Conservation (phyloP, 108 stramenopile genomes). For the Bacterosira constricta region DNA sequence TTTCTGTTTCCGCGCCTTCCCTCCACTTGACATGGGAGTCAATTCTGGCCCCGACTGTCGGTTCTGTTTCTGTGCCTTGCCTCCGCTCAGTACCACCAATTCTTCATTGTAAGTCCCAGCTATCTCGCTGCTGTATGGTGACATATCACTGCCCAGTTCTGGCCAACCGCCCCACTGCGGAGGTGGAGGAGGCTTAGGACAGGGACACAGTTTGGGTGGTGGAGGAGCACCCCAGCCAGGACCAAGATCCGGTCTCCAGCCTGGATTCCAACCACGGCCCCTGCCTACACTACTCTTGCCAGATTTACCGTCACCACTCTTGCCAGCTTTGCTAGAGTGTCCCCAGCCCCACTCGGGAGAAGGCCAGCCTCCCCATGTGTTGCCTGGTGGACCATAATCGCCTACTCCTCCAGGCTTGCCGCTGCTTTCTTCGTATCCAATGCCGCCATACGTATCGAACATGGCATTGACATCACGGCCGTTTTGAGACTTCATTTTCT, state of each 20-base stretch:
- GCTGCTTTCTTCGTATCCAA: too few relatives aligned
- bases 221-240: too few relatives aligned
- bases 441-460: too few relatives aligned
- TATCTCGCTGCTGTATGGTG: not conserved
- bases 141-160: not conserved
- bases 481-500: too few relatives aligned
- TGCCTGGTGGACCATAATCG: too few relatives aligned
- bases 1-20: not conserved
- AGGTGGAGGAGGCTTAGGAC: not conserved
- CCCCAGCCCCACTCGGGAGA: not conserved
- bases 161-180: not conserved
- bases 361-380: not conserved
- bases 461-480: too few relatives aligned
- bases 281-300: not conserved
- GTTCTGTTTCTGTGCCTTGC: too few relatives aligned
- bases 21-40: too few relatives aligned
- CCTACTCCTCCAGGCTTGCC: too few relatives aligned
- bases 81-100: constrained; percentile 3
- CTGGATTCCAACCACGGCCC: too few relatives aligned
- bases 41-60: too few relatives aligned
- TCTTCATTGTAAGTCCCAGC: not conserved
- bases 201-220: not conserved
- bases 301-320: not conserved
- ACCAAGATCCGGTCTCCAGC: too few relatives aligned
- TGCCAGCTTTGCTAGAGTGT: not conserved